phyloP scores from a whole-genome alignment of 1,284 basidiomycete species.

The Ceratobasidium sp. region DNA sequence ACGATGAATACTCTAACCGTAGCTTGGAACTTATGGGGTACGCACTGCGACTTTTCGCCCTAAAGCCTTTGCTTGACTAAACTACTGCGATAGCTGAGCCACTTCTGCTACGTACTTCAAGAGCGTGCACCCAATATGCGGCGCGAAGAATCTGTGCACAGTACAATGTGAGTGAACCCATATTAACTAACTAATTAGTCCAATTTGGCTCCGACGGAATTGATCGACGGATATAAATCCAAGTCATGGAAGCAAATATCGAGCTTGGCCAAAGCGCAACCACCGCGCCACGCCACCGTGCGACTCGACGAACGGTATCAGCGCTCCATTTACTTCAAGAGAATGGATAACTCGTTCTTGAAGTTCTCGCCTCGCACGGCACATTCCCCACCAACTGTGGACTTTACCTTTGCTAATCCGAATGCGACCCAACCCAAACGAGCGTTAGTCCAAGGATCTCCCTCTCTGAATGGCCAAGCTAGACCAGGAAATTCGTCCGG shows the following conservation, averaged over 20 bases:
- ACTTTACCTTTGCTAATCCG: slow-evolving; percentile 23
- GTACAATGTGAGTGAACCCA: too few relatives aligned
- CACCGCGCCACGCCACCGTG: background rate
- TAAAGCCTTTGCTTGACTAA: too few relatives aligned
- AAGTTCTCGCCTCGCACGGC: background rate
- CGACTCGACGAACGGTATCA: too few relatives aligned
- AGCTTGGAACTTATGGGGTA: too few relatives aligned
- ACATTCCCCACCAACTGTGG: background rate
- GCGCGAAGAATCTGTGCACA: too few relatives aligned
- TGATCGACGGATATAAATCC: slow-evolving; percentile 33
- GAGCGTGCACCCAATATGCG: too few relatives aligned
- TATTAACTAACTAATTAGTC: background rate
- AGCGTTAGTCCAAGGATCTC: background rate
- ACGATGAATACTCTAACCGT: too few relatives aligned
- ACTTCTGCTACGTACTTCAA: too few relatives aligned
- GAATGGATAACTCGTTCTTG: slow-evolving; percentile 7
- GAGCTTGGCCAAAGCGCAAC: background rate
- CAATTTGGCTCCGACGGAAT: slow-evolving; percentile 16
- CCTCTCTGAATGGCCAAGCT: background rate
- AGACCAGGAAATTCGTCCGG: background rate
- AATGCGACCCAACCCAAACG: background rate
- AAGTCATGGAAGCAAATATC: slow-evolving; percentile 20
- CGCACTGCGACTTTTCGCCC: too few relatives aligned
- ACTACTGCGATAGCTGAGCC: too few relatives aligned
- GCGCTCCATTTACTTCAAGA: background rate